These are phyloP conservation scores for Agaricus subrufescens DNA, from an alignment of 768 basidiomycete species.

Conservation along the genomic window DNA sequence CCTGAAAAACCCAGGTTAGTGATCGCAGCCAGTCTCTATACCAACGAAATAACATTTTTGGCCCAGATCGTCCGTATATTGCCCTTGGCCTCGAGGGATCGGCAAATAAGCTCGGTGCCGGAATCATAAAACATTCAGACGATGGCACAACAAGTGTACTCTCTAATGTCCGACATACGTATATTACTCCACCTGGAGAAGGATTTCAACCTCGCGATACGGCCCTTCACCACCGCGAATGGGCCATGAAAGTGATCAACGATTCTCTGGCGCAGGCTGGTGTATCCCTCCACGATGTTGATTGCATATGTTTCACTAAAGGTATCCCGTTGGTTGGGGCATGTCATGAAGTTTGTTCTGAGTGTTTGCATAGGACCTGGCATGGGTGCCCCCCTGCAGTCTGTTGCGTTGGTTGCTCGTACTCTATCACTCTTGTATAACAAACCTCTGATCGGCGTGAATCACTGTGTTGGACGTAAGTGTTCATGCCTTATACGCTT, in stretches of 20 bases:
- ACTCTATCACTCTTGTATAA: constrained; percentile 82
- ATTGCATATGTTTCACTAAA: constrained; percentile 97
- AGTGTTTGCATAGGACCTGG: constrained; percentile 73
- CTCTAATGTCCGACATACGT: constrained; percentile 95
- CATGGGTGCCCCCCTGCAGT: constrained; percentile 96
- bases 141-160: constrained; percentile 74
- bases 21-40: not conserved
- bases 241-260: constrained; percentile 79
- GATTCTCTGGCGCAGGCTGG: constrained; percentile 68
- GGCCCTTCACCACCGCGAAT: constrained; percentile 92
- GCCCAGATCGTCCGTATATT: constrained; percentile 59
- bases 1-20: constrained; percentile 32
- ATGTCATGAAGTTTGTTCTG: constrained; percentile 9
- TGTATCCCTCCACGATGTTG: constrained; percentile 70
- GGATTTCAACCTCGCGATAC: constrained; percentile 97
- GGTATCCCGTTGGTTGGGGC: constrained; percentile 37
- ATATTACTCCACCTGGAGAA: constrained; percentile 96
- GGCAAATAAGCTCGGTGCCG: constrained; percentile 96
- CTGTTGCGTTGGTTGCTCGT: constrained; percentile 90
- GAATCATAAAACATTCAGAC: constrained; percentile 79
- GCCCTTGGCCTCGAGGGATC: constrained; percentile 98
- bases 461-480: constrained; percentile 98
- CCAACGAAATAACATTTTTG: not conserved
- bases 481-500: constrained; percentile 3
- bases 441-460: constrained; percentile 96